Base-by-base conservation (phyloP, 1,284 basidiomycete species). In the Cutaneotrichosporon cyanovorans region DNA sequence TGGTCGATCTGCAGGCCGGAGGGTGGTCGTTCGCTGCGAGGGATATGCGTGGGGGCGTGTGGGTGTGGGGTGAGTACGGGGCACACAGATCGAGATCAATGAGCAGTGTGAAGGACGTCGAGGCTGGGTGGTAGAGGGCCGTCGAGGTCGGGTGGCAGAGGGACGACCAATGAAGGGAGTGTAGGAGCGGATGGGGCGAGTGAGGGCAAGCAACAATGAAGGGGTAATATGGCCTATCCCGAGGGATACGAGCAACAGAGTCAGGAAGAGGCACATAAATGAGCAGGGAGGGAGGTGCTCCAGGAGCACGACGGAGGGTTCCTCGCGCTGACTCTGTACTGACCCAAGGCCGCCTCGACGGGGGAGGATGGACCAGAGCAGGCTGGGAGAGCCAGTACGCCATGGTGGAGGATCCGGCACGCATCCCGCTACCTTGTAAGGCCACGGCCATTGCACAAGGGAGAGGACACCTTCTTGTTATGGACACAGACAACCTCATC, bases 1-100 rank as follows among this genome's bases (percentile, higher is more conserved):
- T 89, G 41, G 84, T 90, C 23, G 80, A 76, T 50, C 71, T 90
- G 23, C 78, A 80, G 37, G 84, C 86, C 3, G 83, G 84, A 16
- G 87, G 87, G 64, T 87, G 85, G 87, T 59, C 61, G 40, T 68
- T 66, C 51, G 53, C 63, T 1, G 63, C 63, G 9, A 57, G 66
- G 37, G 85, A 88, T 66, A 82, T 82, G 2, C 71, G 78, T 42
- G 87, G 88, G 9, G 71, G 73, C 28, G 72, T 90, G 10, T 80
- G 83, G 68, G 85, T 85, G n/a, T 91, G 87, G 87, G 87, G 87
- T 85, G 63, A 52, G 60, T 8, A 9, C 25, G 12, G 25, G 25
- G n/a, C n/a, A n/a, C n/a, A n/a, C n/a, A n/a, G n/a, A n/a, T n/a
- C n/a, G n/a, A n/a, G n/a, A n/a, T n/a, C n/a, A n/a, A n/a, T n/a